These are phyloP conservation scores for Diaporthe sp. DNA, from an alignment of 2,329 filamentous ascomycete genomes.

Conservation along the genomic window DNA sequence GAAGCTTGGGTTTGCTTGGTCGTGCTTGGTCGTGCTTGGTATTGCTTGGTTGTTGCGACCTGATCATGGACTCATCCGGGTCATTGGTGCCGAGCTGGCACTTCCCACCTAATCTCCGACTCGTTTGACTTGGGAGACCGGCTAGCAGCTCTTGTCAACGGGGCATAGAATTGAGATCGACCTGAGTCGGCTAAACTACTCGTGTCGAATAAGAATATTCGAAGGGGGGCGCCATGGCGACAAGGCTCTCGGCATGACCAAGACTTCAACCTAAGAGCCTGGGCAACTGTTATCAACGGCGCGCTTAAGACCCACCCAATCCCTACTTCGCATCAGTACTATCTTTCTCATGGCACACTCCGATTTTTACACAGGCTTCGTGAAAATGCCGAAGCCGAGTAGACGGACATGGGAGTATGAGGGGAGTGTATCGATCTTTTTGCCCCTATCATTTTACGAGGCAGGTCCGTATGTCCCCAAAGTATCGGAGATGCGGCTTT, in stretches of 20 bases:
- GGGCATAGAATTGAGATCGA: constrained; percentile 4
- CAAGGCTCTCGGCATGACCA: constrained; percentile 30
- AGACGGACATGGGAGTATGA: no score
- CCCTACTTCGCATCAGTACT: no score
- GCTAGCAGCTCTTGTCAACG: constrained; percentile 5
- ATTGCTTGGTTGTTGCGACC: constrained; percentile 12
- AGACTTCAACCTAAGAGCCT: constrained; percentile 15
- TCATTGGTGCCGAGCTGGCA: constrained; percentile 11
- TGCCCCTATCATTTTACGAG: no score
- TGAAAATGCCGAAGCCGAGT: not conserved
- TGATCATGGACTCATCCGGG: not conserved
- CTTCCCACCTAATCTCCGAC: constrained; percentile 21
- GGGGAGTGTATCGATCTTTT: no score
- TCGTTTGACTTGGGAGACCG: constrained; percentile 16
- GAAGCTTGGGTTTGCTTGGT: constrained; percentile 16
- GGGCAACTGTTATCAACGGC: constrained; percentile 2
- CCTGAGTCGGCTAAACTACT: not conserved
- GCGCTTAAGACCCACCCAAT: not conserved
- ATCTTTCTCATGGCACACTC: not conserved
- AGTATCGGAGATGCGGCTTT: no score
- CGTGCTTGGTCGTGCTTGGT: constrained; percentile 17
- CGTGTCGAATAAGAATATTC: constrained; percentile 1
- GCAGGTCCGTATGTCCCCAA: no score
- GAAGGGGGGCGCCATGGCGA: constrained; percentile 23
- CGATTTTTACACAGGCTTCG: not conserved